These are phyloP conservation scores for Obelidium mucronatum DNA, from an alignment of 192 early-diverging fungal species.

Conservation along the genomic window DNA sequence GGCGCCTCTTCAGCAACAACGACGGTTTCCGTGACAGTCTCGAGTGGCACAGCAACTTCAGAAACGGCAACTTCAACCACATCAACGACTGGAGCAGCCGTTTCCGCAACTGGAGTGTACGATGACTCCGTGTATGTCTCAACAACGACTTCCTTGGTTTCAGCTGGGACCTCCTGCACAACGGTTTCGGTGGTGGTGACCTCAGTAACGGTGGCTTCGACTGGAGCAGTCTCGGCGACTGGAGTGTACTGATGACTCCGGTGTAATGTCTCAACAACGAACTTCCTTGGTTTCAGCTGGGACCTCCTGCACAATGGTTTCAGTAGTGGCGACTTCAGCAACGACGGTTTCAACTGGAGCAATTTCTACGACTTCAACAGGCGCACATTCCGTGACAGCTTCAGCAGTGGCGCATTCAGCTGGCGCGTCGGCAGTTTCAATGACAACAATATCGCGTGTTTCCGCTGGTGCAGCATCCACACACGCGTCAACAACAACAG, in stretches of 20 bases:
- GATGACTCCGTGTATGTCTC: too few relatives aligned
- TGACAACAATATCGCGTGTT: background rate
- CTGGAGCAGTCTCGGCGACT: too few relatives aligned
- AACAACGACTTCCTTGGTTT: background rate
- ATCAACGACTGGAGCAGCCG: background rate
- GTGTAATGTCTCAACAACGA: too few relatives aligned
- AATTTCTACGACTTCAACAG: too few relatives aligned
- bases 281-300: too few relatives aligned
- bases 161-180: background rate
- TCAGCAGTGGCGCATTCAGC: too few relatives aligned
- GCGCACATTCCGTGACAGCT: too few relatives aligned
- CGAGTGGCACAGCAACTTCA: background rate
- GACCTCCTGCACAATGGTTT: background rate
- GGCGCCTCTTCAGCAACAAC: background rate
- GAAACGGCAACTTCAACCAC: background rate
- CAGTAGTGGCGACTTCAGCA: background rate
- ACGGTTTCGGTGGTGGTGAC: too few relatives aligned
- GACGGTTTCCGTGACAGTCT: background rate
- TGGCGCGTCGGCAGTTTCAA: too few relatives aligned
- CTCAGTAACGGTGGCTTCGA: too few relatives aligned
- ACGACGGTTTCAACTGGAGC: background rate
- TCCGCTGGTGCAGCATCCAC: background rate
- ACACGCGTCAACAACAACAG: background rate
- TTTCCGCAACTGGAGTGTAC: background rate
- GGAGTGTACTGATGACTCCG: too few relatives aligned